Evolutionary conservation across 2,329 filamentous ascomycete genomes (phyloP), one percentile per base, ranked within the genome.

Genomic region (Colletotrichum sp.): DNA sequence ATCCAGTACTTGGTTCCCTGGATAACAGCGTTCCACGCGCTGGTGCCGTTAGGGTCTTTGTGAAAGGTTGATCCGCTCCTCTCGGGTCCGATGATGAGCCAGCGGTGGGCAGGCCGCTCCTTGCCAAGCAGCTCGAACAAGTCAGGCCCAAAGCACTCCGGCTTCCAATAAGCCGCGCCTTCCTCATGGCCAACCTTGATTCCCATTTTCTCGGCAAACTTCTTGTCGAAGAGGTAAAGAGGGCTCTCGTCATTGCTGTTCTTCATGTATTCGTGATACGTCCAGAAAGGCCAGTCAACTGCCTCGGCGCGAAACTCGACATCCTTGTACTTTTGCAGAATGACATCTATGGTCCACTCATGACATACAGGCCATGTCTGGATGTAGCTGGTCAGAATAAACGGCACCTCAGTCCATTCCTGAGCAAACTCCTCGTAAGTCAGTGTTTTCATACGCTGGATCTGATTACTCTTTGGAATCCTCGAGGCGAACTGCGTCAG

Each of bases 1-100:
- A 99, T 96, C 96, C 97, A 99, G 88, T 99, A 99, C 83, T 99
- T 99, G 39, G 93, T 92, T 7, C 96, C 97, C 75, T 94, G 92
- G 32, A 99, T 88, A 16, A 98, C 95, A 1, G 96, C 96, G 83
- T 99, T 99, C 97, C 96, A 99, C 0, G 97, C 96, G 80, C 93
- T 94, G 21, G 92, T 93, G 21, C 86, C 93, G 79, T 93, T 94
- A 26, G 92, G 92, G 76, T 94, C 92, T 83, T 98, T 98, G 87
- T 99, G 96, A 83, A 98, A 99, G 6, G 96, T 98, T 79, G 95
- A 98, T 34, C 96, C 96, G 81, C 95, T 98, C 74, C 96, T 90
- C 78, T 93, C 92, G 1, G 96, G 96, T 1, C 96, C 96, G 78
- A 98, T 90, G 81, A 99, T 98, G 77, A 99, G 89, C 97, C 96